Percentiles rank a stretch among this genome's conserved stretches.
Conservation (phyloP, 2,329 filamentous ascomycete species). For the Pochonia chlamydosporia region DNA sequence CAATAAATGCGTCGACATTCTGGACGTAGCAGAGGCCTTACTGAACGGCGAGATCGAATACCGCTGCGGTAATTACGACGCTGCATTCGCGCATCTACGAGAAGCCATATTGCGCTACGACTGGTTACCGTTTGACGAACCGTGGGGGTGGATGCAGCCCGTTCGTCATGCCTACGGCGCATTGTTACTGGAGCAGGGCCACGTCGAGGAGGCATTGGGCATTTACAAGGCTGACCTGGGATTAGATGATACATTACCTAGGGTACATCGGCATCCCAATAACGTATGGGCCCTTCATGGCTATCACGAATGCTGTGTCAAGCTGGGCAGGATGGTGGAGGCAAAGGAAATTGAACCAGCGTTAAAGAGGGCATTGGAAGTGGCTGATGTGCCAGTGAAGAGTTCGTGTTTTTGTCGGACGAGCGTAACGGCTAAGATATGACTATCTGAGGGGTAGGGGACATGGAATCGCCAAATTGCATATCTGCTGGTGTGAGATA, state of each 20-base stretch:
- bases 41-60: constrained; percentile 71
- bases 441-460: background rate
- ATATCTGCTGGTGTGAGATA: too few relatives aligned
- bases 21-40: constrained; percentile 60
- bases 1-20: constrained; percentile 45
- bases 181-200: constrained; percentile 60
- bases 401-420: constrained; percentile 24
- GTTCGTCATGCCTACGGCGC: constrained; percentile 66
- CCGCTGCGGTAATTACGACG: constrained; percentile 49
- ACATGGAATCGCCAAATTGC: too few relatives aligned
- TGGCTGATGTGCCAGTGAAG: constrained; percentile 54
- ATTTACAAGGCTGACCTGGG: constrained; percentile 60
- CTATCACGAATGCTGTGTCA: constrained; percentile 62
- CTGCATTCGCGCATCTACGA: constrained; percentile 54
- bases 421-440: constrained; percentile 14
- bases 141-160: constrained; percentile 77
- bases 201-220: constrained; percentile 46
- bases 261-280: constrained; percentile 61
- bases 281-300: constrained; percentile 75
- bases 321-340: constrained; percentile 36
- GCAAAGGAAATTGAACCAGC: constrained; percentile 31
- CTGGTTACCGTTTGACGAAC: constrained; percentile 62
- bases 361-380: constrained; percentile 44
- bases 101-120: constrained; percentile 56
- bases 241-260: constrained; percentile 51